Conservation (phyloP, 768 basidiomycete species). For the Astraeus odoratus region DNA sequence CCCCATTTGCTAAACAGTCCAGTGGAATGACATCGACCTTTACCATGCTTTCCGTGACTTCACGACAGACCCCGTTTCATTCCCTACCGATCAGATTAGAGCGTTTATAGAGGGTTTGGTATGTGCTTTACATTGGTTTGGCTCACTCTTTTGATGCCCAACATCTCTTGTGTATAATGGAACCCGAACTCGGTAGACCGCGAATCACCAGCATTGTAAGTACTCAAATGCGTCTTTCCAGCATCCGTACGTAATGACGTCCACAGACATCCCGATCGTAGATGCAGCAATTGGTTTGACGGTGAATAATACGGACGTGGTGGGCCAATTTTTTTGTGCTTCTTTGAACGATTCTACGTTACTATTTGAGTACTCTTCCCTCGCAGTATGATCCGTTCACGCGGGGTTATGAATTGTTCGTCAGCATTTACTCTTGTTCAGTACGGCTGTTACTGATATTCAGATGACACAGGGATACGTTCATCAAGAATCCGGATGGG, state of each 20-base stretch:
- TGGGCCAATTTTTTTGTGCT: constrained; percentile 28
- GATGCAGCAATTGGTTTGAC: constrained; percentile 56
- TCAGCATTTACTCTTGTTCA: neutral
- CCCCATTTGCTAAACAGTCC: constrained; percentile 32
- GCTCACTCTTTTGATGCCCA: neutral
- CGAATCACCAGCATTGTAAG: constrained; percentile 26
- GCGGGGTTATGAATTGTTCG: constrained; percentile 52
- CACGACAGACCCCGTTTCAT: constrained; percentile 59
- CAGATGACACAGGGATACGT: constrained; percentile 64
- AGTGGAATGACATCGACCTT: constrained; percentile 77
- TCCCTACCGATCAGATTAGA: constrained; percentile 47
- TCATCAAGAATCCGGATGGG: constrained; percentile 70
- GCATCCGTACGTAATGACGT: neutral
- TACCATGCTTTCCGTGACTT: constrained; percentile 66
- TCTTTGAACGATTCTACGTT: neutral
- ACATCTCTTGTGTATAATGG: no score
- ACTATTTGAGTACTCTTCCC: neutral
- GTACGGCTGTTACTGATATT: no score
- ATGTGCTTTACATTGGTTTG: constrained; percentile 14
- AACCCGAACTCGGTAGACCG: constrained; percentile 7
- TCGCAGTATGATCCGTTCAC: constrained; percentile 61
- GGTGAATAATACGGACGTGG: constrained; percentile 54
- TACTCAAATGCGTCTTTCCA: neutral
- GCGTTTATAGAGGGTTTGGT: constrained; percentile 53
- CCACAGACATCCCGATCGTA: constrained; percentile 60